Evolutionary conservation across 805 yeast species (phyloP).

Genomic region (Wickerhamiella lipophila): DNA sequence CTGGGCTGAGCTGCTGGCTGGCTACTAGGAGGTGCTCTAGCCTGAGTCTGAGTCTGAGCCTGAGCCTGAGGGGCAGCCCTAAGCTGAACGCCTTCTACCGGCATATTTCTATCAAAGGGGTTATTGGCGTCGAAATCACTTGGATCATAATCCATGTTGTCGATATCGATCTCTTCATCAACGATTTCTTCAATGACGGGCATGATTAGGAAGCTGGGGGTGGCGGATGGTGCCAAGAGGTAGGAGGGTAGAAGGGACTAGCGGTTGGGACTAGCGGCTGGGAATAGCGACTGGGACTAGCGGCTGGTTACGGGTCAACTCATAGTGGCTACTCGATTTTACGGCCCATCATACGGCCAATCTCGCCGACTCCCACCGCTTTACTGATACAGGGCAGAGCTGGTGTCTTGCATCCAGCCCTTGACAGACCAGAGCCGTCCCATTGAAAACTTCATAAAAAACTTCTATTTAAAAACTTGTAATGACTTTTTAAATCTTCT

Average conservation of each 20-base stretch:
- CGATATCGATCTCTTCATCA: conserved; percentile 48
- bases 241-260: background rate
- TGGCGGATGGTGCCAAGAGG: background rate
- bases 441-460: no score
- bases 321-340: no score
- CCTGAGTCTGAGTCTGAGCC: conserved; percentile 36
- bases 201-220: conserved; percentile 14
- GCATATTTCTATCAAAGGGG: conserved; percentile 26
- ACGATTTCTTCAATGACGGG: conserved; percentile 36
- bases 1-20: conserved; percentile 27
- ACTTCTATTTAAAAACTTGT: no score
- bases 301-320: no score
- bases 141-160: conserved; percentile 83
- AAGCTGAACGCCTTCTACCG: conserved; percentile 18
- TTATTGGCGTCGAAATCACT: conserved; percentile 68
- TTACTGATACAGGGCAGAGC: no score
- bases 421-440: no score
- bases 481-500: no score
- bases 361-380: no score
- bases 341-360: no score
- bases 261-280: no score
- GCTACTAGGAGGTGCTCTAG: conserved; percentile 36
- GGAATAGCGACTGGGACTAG: no score
- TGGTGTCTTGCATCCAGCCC: no score
- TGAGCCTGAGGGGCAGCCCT: background rate